These are phyloP conservation scores for Sporothrix schenckii DNA, from an alignment of 2,329 filamentous ascomycete species.

Conservation along the genomic window DNA sequence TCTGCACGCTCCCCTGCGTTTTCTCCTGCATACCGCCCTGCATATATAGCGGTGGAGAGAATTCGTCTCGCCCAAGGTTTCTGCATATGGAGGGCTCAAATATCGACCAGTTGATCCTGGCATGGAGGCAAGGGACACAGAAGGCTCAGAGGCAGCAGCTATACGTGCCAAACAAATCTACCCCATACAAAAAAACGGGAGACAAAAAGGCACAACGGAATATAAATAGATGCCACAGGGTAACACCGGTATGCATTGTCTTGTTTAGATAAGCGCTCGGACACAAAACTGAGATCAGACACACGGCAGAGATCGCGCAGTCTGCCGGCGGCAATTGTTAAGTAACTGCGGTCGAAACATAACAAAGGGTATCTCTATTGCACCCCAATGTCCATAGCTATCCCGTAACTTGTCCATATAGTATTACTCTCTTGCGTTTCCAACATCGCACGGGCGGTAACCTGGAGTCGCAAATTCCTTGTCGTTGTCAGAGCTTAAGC, in stretches of 20 bases:
- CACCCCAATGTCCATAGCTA: not conserved
- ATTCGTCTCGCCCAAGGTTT: not conserved
- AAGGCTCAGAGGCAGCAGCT: no score
- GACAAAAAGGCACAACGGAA: no score
- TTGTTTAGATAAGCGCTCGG: constrained; percentile 18
- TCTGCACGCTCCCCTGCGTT: constrained; percentile 18
- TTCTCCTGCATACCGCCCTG: constrained; percentile 24
- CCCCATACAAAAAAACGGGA: not conserved
- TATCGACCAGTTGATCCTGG: not conserved
- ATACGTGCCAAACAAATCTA: not conserved
- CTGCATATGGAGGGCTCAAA: not conserved
- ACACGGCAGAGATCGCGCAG: not conserved
- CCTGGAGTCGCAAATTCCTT: not conserved
- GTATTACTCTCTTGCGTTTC: not conserved
- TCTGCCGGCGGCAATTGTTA: not conserved
- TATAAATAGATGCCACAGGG: not conserved
- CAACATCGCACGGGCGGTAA: not conserved
- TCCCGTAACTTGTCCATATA: not conserved
- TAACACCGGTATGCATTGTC: not conserved
- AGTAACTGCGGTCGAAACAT: not conserved
- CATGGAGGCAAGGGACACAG: not conserved
- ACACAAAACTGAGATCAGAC: constrained; percentile 1
- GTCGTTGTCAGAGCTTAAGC: not conserved
- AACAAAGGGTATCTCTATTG: not conserved
- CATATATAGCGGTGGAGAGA: constrained; percentile 8